A percentile compares a stretch with the other conserved stretches of the same genome.
phyloP scores from a whole-genome alignment of 2,329 filamentous ascomycete genomes.

The Alternaria alternata region DNA sequence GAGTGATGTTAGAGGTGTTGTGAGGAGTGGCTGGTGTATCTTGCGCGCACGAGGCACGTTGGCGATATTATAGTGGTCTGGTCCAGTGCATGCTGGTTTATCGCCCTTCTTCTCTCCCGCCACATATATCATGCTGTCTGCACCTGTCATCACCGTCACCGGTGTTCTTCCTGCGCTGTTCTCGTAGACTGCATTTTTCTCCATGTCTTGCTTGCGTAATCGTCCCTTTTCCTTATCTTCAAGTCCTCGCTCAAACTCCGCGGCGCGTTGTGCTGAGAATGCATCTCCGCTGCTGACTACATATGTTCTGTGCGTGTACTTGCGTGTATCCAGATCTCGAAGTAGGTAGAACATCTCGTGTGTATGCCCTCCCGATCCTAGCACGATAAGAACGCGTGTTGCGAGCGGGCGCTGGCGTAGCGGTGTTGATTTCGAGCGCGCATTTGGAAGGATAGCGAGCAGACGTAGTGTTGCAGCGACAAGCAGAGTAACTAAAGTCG shows the following conservation, averaged over 20 bases:
- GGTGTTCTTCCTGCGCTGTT: not conserved
- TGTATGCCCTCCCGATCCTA: constrained; percentile 94
- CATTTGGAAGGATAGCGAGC: constrained; percentile 49
- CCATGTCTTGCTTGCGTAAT: constrained; percentile 5
- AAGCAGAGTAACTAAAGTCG: constrained; percentile 46
- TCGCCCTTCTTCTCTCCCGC: not conserved
- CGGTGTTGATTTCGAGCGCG: constrained; percentile 30
- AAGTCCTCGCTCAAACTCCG: constrained; percentile 66
- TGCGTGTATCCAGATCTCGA: constrained; percentile 58
- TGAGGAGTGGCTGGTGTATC: constrained; percentile 82
- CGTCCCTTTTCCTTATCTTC: constrained; percentile 28
- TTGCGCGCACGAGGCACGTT: constrained; percentile 77
- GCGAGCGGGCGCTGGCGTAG: constrained; percentile 43
- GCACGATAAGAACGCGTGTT: constrained; percentile 77
- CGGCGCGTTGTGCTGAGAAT: constrained; percentile 71
- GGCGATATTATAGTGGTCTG: constrained; percentile 67
- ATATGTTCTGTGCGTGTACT: constrained; percentile 76
- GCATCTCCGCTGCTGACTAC: constrained; percentile 78
- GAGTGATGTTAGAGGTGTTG: constrained; percentile 74
- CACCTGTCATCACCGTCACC: constrained; percentile 9
- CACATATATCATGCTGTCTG: constrained; percentile 6
- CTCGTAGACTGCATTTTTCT: not conserved
- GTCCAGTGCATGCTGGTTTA: constrained; percentile 23
- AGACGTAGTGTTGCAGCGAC: constrained; percentile 50
- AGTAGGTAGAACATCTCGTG: constrained; percentile 93